Percentiles rank a stretch among this genome's conserved stretches.
phyloP scores from a whole-genome alignment of 2,329 filamentous ascomycete species.

The Pezicula radicicola region DNA sequence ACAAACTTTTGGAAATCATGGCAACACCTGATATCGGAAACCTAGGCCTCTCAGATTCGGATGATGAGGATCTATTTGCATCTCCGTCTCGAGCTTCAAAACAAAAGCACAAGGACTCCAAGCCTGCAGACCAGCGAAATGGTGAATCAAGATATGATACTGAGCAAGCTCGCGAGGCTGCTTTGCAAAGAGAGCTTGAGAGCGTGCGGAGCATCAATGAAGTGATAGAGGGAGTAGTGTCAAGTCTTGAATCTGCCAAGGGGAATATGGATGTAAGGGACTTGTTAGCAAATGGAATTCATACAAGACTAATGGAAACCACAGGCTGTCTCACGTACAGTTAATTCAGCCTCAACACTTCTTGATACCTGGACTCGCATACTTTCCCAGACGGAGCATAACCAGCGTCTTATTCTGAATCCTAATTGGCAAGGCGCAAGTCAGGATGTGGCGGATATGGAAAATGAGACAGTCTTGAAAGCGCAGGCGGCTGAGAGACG shows the following conservation, averaged over 20 bases:
- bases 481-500: conserved; percentile 76
- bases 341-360: conserved; percentile 81
- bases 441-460: conserved; percentile 81
- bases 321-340: conserved; percentile 80
- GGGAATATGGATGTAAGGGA: conserved; percentile 70
- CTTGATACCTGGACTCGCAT: conserved; percentile 96
- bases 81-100: conserved; percentile 44
- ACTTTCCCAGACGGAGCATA: conserved; percentile 95
- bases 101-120: conserved; percentile 13
- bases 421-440: conserved; percentile 86
- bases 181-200: conserved; percentile 75
- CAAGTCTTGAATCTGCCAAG: conserved; percentile 68
- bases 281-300: conserved; percentile 3
- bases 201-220: conserved; percentile 83
- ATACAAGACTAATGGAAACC: conserved; percentile 11
- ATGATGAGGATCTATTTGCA: conserved; percentile 55
- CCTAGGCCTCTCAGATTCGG: conserved; percentile 50
- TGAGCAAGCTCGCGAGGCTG: conserved; percentile 68
- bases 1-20: conserved; percentile 8
- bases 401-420: conserved; percentile 86
- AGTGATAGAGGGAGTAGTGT: conserved; percentile 76
- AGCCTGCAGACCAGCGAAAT: conserved; percentile 28
- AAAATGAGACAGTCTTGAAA: conserved; percentile 71
- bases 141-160: conserved; percentile 54
- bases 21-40: conserved; percentile 47